phyloP scores from a whole-genome alignment of 805 yeast genomes.

The Yamadazyma laniorum region DNA sequence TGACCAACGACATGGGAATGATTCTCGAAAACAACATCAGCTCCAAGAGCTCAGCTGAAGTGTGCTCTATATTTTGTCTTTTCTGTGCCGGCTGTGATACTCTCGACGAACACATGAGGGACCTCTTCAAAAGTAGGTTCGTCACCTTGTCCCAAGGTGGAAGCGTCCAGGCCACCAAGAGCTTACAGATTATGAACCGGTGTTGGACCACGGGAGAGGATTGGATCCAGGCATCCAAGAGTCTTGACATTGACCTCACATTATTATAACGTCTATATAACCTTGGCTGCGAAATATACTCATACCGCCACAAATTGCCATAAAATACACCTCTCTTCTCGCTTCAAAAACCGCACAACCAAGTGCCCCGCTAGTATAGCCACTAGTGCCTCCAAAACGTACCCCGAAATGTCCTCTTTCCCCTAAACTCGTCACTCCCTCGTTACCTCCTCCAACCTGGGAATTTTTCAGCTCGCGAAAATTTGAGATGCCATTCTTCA shows the following conservation, averaged over 20 bases:
- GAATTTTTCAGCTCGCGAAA: too few species aligned
- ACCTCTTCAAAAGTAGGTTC: slow-evolving; percentile 41
- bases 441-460: too few species aligned
- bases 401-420: too few species aligned
- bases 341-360: too few species aligned
- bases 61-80: slow-evolving; percentile 54
- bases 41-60: slow-evolving; percentile 48
- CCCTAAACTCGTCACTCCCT: too few species aligned
- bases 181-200: slow-evolving; percentile 46
- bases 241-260: slow-evolving; percentile 43
- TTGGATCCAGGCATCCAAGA: slow-evolving; percentile 49
- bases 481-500: too few species aligned
- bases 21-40: slow-evolving; percentile 41
- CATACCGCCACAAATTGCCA: too few species aligned
- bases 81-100: slow-evolving; percentile 63
- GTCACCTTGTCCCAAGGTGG: slow-evolving; percentile 42
- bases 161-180: slow-evolving; percentile 41
- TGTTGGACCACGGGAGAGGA: slow-evolving; percentile 55
- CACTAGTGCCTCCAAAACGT: too few species aligned
- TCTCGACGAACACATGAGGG: slow-evolving; percentile 31
- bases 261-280: slow-evolving; percentile 12
- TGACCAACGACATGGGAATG: slow-evolving; percentile 40
- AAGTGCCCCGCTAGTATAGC: too few species aligned
- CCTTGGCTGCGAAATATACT: background rate
- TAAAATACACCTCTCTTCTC: too few species aligned